phyloP scores from a whole-genome alignment of 106 monocot genomes.

The Dendrobium officinale region DNA sequence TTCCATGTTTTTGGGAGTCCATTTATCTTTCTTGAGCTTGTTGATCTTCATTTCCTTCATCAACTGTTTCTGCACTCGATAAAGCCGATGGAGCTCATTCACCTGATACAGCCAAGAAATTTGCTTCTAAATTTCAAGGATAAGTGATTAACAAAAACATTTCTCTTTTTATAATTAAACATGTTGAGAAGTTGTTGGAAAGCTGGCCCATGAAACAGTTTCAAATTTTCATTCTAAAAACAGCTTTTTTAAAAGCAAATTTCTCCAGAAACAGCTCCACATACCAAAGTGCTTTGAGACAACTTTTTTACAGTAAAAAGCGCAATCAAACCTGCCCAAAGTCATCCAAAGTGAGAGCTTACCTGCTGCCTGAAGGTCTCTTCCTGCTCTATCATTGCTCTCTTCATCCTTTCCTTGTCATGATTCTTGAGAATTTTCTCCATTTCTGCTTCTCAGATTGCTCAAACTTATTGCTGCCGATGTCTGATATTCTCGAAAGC shows the following conservation, averaged over 20 bases:
- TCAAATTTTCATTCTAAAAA: too few species aligned
- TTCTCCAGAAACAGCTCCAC: too few species aligned
- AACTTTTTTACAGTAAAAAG: too few species aligned
- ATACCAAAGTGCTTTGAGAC: too few species aligned
- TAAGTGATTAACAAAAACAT: neutral
- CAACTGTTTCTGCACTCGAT: conserved; percentile 52
- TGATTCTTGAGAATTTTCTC: conserved; percentile 22
- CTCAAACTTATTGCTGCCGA: too few species aligned
- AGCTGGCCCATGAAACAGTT: too few species aligned
- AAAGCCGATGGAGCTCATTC: conserved; percentile 68
- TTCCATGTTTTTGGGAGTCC: conserved; percentile 4
- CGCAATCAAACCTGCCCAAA: neutral
- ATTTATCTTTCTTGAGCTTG: conserved; percentile 6
- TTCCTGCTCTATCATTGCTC: conserved; percentile 48
- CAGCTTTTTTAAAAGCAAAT: too few species aligned
- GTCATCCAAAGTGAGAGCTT: neutral
- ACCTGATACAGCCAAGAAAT: conserved; percentile 32
- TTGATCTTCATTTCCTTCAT: conserved; percentile 52
- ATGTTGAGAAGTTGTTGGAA: too few species aligned
- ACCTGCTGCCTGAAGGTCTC: conserved; percentile 47
- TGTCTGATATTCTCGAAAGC: too few species aligned
- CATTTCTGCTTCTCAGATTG: conserved; percentile 10
- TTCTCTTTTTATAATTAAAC: too few species aligned
- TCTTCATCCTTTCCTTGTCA: conserved; percentile 38
- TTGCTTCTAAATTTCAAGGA: neutral